These are phyloP conservation scores for Plicaturopsis crispa DNA, from an alignment of 768 basidiomycete species.

Conservation along the genomic window DNA sequence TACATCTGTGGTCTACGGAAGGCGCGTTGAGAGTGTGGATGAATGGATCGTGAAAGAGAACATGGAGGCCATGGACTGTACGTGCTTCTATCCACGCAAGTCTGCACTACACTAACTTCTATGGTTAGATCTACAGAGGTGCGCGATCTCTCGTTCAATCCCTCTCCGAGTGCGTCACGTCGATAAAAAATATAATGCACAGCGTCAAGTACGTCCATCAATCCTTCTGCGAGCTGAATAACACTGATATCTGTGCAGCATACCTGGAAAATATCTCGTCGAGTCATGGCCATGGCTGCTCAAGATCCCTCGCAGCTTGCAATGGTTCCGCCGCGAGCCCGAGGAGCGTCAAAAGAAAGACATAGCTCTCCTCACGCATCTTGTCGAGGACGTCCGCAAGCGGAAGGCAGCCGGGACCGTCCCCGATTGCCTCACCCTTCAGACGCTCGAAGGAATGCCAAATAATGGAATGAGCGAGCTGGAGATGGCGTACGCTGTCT, in stretches of 20 bases:
- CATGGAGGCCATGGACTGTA: slow-evolving; percentile 35
- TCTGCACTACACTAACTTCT: no score
- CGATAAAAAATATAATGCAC: slow-evolving; percentile 1
- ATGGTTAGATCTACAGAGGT: slow-evolving; percentile 15
- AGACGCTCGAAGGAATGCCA: slow-evolving; percentile 26
- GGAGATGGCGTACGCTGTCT: slow-evolving; percentile 37
- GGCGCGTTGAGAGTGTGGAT: slow-evolving; percentile 33
- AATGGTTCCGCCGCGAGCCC: slow-evolving; percentile 37
- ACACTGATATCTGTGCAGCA: slow-evolving; percentile 16
- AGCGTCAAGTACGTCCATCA: slow-evolving; percentile 25
- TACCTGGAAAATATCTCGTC: slow-evolving; percentile 41
- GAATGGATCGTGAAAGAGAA: slow-evolving; percentile 43
- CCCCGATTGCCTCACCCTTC: slow-evolving; percentile 31
- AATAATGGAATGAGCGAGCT: slow-evolving; percentile 32
- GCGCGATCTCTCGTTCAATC: no score
- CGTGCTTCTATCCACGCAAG: slow-evolving; percentile 11
- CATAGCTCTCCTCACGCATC: slow-evolving; percentile 28
- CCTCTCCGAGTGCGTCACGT: slow-evolving; percentile 14
- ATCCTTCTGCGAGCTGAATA: not conserved
- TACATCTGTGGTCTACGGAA: slow-evolving; percentile 35
- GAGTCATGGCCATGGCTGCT: slow-evolving; percentile 41
- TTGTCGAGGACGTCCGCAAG: slow-evolving; percentile 33
- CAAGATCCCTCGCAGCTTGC: slow-evolving; percentile 33
- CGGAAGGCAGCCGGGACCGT: slow-evolving; percentile 31
- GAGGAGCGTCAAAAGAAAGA: slow-evolving; percentile 29